A percentile compares a stretch with the other conserved stretches of the same genome.
These are phyloP conservation scores for Vitis amurensis DNA, from an alignment of 164 flowering plant species.

Conservation along the genomic window DNA sequence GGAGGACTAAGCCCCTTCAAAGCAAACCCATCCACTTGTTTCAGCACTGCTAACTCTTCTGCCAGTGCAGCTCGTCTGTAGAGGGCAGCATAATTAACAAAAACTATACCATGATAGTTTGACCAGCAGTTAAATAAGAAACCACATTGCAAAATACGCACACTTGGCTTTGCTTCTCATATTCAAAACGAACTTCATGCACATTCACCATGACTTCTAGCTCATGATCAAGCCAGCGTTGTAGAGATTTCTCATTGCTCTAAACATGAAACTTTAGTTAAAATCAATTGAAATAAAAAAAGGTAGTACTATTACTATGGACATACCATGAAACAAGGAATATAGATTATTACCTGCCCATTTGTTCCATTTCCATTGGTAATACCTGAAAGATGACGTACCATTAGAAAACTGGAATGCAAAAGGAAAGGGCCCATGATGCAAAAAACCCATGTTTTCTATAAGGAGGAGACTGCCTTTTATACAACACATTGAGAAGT, in stretches of 20 bases:
- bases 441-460: neutral
- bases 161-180: constrained; percentile 99
- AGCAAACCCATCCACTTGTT: constrained; percentile 76
- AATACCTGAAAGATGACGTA: constrained; percentile 41
- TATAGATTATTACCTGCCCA: constrained; percentile 66
- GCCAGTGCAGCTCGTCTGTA: constrained; percentile 91
- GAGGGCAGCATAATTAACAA: constrained; percentile 9
- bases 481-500: neutral
- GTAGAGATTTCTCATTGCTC: constrained; percentile 89
- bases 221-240: constrained; percentile 97
- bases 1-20: constrained; percentile 85
- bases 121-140: neutral
- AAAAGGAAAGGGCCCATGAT: neutral
- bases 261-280: constrained; percentile 23
- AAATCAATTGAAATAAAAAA: constrained; percentile 7
- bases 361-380: constrained; percentile 64
- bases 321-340: neutral
- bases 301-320: neutral
- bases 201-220: constrained; percentile 98
- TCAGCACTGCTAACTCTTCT: constrained; percentile 80
- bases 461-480: neutral
- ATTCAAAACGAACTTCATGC: constrained; percentile 97
- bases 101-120: neutral
- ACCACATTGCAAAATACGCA: constrained; percentile 33
- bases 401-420: constrained; percentile 5